Percentiles rank a stretch among this genome's conserved stretches.
These are phyloP conservation scores for Chlorella sp. DNA, from an alignment of 139 green algal genomes.

Conservation along the genomic window DNA sequence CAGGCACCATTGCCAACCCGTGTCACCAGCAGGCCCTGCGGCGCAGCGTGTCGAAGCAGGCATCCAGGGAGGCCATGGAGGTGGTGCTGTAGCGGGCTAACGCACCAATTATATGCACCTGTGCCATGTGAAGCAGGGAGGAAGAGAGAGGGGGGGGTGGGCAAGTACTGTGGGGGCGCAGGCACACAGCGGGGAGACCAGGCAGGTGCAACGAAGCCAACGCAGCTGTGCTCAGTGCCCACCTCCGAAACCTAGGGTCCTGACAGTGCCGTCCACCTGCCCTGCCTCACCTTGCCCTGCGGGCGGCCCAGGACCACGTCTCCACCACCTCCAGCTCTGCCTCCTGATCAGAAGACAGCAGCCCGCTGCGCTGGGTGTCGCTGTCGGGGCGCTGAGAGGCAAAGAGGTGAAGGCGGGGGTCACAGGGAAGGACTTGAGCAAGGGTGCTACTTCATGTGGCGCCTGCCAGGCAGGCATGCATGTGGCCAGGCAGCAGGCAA, in stretches of 20 bases:
- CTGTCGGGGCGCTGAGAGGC: not conserved
- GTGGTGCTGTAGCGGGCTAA: conserved; percentile 17
- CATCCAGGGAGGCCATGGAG: not conserved
- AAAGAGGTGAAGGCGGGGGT: not conserved
- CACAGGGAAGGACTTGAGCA: not conserved
- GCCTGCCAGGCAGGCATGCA: not conserved
- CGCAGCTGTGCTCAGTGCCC: not conserved
- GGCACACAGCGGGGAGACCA: too few relatives aligned
- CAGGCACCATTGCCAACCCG: not conserved
- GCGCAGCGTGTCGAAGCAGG: conserved; percentile 11
- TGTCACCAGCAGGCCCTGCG: not conserved
- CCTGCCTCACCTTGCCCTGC: not conserved
- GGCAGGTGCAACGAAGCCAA: too few relatives aligned
- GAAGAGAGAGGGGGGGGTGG: too few relatives aligned
- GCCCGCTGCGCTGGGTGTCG: not conserved
- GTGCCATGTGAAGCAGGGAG: not conserved
- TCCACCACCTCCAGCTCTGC: not conserved
- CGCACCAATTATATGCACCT: conserved; percentile 18
- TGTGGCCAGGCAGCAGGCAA: too few relatives aligned
- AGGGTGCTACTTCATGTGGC: too few relatives aligned
- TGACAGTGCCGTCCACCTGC: not conserved
- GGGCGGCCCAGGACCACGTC: not conserved
- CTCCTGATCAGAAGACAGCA: not conserved
- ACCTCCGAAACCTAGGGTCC: not conserved
- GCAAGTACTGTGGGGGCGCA: too few relatives aligned